Percentiles rank a stretch among this genome's conserved stretches.
These are phyloP conservation scores for Diddensiella santjacobensis DNA, from an alignment of 805 yeast genomes.

Conservation along the genomic window DNA sequence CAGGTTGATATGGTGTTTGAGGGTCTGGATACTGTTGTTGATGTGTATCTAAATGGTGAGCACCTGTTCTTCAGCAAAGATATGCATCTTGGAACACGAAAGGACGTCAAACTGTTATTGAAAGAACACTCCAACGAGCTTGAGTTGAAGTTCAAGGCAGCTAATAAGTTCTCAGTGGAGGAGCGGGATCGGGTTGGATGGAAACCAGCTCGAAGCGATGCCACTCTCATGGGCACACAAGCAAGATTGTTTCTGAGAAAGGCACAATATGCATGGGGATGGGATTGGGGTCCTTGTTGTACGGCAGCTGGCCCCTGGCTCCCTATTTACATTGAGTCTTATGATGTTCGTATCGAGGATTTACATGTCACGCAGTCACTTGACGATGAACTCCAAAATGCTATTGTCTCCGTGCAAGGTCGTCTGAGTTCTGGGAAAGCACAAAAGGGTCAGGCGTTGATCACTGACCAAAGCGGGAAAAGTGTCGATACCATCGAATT, in stretches of 20 bases:
- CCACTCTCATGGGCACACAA: conserved; percentile 31
- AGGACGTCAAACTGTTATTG: conserved; percentile 2
- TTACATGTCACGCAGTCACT: conserved; percentile 4
- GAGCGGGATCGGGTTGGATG: conserved; percentile 15
- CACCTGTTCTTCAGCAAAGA: conserved; percentile 38
- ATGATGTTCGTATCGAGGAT: conserved; percentile 7
- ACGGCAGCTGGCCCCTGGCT: conserved; percentile 45
- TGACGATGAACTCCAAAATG: background rate
- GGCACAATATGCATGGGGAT: conserved; percentile 53
- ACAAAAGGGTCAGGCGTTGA: background rate
- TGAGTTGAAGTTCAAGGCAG: conserved; percentile 6
- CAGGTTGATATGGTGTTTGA: conserved; percentile 17
- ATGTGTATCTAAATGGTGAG: conserved; percentile 24
- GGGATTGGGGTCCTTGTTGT: conserved; percentile 53
- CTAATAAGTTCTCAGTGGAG: conserved; percentile 8
- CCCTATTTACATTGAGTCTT: conserved; percentile 35
- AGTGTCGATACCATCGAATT: background rate
- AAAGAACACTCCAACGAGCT: background rate
- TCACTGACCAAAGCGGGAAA: background rate
- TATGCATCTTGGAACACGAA: conserved; percentile 28
- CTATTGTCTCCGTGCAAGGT: background rate
- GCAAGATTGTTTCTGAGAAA: conserved; percentile 43
- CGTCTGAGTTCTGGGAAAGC: background rate
- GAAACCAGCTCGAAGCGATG: conserved; percentile 5
- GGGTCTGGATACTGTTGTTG: conserved; percentile 22